Evolutionary conservation across 192 early-diverging fungal species (phyloP).

Genomic region (Entrophospora sp.): DNA sequence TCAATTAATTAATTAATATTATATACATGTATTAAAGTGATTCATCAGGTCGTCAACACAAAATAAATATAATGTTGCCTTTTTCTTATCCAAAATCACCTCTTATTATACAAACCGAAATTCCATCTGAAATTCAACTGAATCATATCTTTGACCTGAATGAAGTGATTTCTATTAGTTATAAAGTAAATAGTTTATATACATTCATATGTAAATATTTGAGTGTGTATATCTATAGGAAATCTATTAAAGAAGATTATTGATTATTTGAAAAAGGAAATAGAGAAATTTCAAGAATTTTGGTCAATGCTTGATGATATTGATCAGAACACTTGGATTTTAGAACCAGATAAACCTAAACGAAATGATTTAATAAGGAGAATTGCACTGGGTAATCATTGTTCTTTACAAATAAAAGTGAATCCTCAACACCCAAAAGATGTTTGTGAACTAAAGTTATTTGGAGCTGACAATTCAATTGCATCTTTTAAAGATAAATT

Average conservation of each 20-base stretch:
- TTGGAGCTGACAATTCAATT: slow-evolving; percentile 7
- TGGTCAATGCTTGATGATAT: slow-evolving; percentile 18
- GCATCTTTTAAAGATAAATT: background rate
- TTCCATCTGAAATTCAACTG: no score
- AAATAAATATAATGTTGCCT: background rate
- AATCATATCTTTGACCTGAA: background rate
- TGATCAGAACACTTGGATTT: slow-evolving; percentile 15
- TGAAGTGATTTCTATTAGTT: background rate
- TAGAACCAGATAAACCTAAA: slow-evolving; percentile 18
- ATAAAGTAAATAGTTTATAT: background rate
- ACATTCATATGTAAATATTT: background rate
- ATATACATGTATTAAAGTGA: background rate
- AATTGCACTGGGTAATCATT: slow-evolving; percentile 18
- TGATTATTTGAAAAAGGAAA: no score
- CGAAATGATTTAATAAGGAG: slow-evolving; percentile 10
- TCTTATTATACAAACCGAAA: background rate
- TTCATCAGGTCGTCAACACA: slow-evolving; percentile 19
- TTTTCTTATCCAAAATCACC: slow-evolving; percentile 3
- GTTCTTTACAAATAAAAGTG: slow-evolving; percentile 10
- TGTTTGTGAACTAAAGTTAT: background rate
- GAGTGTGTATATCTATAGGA: background rate
- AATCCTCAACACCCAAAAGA: background rate
- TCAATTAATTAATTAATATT: no score
- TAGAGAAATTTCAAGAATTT: slow-evolving; percentile 18
- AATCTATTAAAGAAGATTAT: no score